These are phyloP conservation scores for Penicillium coprophilum DNA, from an alignment of 495 filamentous ascomycete genomes.

Conservation along the genomic window DNA sequence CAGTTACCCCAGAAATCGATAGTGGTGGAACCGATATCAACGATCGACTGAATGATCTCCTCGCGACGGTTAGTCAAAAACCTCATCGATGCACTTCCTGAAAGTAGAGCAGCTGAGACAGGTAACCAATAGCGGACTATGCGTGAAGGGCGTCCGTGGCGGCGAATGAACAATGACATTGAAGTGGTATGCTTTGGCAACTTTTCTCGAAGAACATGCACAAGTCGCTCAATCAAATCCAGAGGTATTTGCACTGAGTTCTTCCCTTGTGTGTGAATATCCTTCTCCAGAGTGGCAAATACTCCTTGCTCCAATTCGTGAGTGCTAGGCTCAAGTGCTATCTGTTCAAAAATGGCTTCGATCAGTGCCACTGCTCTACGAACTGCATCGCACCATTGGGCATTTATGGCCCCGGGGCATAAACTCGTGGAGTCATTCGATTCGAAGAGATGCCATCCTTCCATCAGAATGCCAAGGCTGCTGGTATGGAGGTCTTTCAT, in stretches of 20 bases:
- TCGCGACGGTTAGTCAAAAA: constrained; percentile 68
- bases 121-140: constrained; percentile 88
- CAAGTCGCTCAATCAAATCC: constrained; percentile 64
- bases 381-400: constrained; percentile 71
- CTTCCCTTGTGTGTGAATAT: constrained; percentile 39
- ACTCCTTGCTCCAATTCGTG: constrained; percentile 75
- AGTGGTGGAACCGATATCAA: constrained; percentile 69
- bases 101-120: constrained; percentile 58
- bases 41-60: constrained; percentile 73
- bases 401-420: constrained; percentile 29
- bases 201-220: constrained; percentile 58
- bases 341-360: constrained; percentile 65
- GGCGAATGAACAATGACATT: constrained; percentile 38
- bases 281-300: constrained; percentile 61
- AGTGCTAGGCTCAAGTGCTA: constrained; percentile 45
- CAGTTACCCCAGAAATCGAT: constrained; percentile 94
- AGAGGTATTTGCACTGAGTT: constrained; percentile 45
- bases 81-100: constrained; percentile 77
- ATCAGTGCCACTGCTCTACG: constrained; percentile 74
- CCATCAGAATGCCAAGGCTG: constrained; percentile 80
- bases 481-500: constrained; percentile 78
- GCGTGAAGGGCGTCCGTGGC: constrained; percentile 73
- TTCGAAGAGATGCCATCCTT: constrained; percentile 70
- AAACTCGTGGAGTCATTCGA: constrained; percentile 40
- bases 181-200: constrained; percentile 61